Base-by-base conservation (phyloP, 257 asterid genomes). In the Scutellaria baicalensis region DNA sequence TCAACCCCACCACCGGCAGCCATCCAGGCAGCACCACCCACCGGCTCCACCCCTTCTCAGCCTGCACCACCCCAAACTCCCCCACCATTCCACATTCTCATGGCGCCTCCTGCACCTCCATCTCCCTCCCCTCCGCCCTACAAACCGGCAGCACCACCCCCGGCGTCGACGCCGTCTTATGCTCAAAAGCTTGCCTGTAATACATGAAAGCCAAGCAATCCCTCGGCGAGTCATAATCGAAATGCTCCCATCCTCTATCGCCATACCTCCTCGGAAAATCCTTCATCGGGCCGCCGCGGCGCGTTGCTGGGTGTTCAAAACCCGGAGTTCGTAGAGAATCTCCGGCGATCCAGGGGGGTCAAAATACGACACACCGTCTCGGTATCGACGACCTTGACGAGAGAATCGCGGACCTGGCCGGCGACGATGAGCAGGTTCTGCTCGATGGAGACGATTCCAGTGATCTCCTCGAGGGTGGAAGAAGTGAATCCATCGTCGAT, bases 1-100 rank as follows among this genome's bases (percentile, higher is more conserved):
- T 78, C 78, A 93, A 50, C 6, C 40, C 77, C 0, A 73, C 87
- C 48, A 89, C 82, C 0, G 99, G 97, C 17, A 60, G 75, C 99
- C 99, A 93, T 11, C 95, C 94, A 0, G 99, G 99, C 69, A 91
- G 71, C 47, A 91, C 99, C 43, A 91, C 99, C 99, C 99, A 93
- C 76, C 88, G 76, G 48, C 79, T 76, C 99, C 99, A 93, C 36
- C 75, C 92, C 73, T 86, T 93, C 86, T 93, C 99, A 4, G 87
- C 82, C 80, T 82, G 78, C 66, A 93, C 82, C 1, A 93, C 56
- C 0, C 97, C 96, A 12, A 93, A 93, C 8, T 83, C 82, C 7
- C 97, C 99, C 0, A 12, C 48, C 71, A 86, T 80, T 2, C 42
- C 72, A 17, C 89, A 79, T 59, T 89, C 95, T 96, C 97, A 91